Base-by-base conservation (phyloP, 768 basidiomycete species). In the Hydnomerulius pinastri region DNA sequence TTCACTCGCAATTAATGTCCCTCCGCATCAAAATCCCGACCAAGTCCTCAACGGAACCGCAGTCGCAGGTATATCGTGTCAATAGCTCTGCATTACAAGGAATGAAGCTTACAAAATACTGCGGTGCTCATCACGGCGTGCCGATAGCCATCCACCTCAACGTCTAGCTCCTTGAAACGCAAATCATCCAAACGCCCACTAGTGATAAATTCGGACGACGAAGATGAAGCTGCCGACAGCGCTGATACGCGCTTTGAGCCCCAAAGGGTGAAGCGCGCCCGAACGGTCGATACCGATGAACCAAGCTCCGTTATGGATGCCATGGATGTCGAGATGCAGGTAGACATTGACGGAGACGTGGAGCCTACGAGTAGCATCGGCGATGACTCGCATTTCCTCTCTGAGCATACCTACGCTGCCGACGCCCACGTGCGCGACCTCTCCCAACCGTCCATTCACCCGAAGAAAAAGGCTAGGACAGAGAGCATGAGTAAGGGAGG, bases 231-330 rank as follows among this genome's bases (percentile, higher is more conserved):
- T 15, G 64, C 68, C 15, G 66, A 59, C 33, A 53, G 12, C 23
- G 71, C 87, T 36, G 86, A 87, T 63, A 79, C 77, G n/a, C 80
- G 77, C 51, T 80, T 88, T 74, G 77, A 86, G 57, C 29, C 46
- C 5, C 63, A 43, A 50, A 52, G 46, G 56, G 51, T 48, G 48
- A 69, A 58, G 58, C 63, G 60, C 18, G 47, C 53, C 12, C 69
- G 61, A 39, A 63, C 66, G 10, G 50, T 53, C 32, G 67, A 66
- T 23, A 59, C 58, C 7, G 69, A 70, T 38, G 63, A 55, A 27
- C 61, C 67, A 4, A 43, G 39, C 27, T 56, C 54, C 10, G 54
- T 40, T 12, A 46, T 48, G 18, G 75, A 81, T 50, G 61, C 80
- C 28, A 71, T 82, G 58, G 77, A 80, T 13, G 70, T 77, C 11